Percentiles rank a stretch among this genome's conserved stretches.
Conservation (phyloP, 2,329 filamentous ascomycete species). For the Coniella vitis region DNA sequence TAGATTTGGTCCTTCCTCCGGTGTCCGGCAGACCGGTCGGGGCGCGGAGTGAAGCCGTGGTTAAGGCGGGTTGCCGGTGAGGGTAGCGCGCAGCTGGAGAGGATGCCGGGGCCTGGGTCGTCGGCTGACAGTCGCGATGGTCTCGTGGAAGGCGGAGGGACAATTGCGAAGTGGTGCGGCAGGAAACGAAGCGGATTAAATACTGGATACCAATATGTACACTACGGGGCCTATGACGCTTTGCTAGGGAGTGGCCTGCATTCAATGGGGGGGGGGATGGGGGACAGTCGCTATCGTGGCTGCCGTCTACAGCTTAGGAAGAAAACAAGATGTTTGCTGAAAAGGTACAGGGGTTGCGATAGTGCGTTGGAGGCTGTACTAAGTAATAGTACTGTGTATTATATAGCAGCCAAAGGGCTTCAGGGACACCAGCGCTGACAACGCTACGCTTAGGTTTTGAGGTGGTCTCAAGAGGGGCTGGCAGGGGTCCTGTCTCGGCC, state of each 20-base stretch:
- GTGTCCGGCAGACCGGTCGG: constrained; percentile 12
- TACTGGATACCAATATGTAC: constrained; percentile 9
- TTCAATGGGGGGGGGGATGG: too few relatives aligned
- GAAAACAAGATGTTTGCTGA: too few relatives aligned
- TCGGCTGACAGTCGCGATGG: constrained; percentile 2
- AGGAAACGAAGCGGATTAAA: constrained; percentile 13
- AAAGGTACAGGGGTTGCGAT: too few relatives aligned
- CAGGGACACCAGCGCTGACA: too few relatives aligned
- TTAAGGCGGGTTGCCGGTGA: constrained; percentile 1
- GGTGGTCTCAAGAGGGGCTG: too few relatives aligned
- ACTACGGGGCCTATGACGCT: too few relatives aligned
- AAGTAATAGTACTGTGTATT: too few relatives aligned
- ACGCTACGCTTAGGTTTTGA: too few relatives aligned
- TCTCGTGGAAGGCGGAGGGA: constrained; percentile 14
- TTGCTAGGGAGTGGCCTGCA: too few relatives aligned
- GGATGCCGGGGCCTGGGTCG: not conserved
- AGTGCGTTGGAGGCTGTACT: too few relatives aligned
- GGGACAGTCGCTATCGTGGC: too few relatives aligned
- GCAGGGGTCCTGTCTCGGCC: not conserved
- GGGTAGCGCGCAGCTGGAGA: not conserved
- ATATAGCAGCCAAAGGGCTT: not conserved
- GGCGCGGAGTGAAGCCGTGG: constrained; percentile 6
- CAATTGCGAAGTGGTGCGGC: not conserved
- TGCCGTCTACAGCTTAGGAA: too few relatives aligned
- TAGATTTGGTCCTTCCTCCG: constrained; percentile 10